Evolutionary conservation across 2,329 filamentous ascomycete species (phyloP), one percentile per base, ranked within the genome.

Genomic region (Penicillium sp.): DNA sequence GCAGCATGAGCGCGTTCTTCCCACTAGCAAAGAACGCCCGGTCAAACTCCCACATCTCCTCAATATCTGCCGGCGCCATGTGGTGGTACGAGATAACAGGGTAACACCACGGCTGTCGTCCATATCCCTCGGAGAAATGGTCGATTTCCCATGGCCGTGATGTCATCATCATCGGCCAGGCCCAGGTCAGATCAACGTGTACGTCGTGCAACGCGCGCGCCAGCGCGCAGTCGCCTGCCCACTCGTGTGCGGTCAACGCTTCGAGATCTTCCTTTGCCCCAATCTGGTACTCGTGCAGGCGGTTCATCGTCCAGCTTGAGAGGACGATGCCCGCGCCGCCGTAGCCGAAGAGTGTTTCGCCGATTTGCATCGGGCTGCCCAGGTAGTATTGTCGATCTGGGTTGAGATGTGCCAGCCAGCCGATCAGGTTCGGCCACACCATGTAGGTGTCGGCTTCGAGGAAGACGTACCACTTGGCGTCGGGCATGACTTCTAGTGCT

Each of bases 361-460:
- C 77, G 42, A 81, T 80, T 67, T 77, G 75, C 74, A 81, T 81
- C 50, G 80, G 79, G 55, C 80, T 81, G n/a, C 81, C 83, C 23
- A 83, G 73, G 67, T 84, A 86, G 50, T 75, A 73, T 5, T 78
- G 76, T 35, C 77, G 67, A 0, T 63, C 67, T 4, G 78, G 61
- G 61, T 86, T 77, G 54, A 81, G 75, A 21, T 77, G 71, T 6
- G 71, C 72, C 27, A 86, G 71, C 81, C 81, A 86, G 27, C 75
- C 70, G 17, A 83, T 62, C 46, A 85, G 62, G 50, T 81, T 82
- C 38, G 75, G 71, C 75, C 82, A 82, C 23, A 83, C 68, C 17
- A 85, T 68, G 62, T 82, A 85, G 0, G 82, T 84, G 63, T 86
- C 84, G 0, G 80, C 78, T 61, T 85, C 83, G 23, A 84, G 76